A percentile compares a stretch with the other conserved stretches of the same genome.
Evolutionary conservation across 768 basidiomycete species (phyloP).

Genomic region (Boletus patriciae): DNA sequence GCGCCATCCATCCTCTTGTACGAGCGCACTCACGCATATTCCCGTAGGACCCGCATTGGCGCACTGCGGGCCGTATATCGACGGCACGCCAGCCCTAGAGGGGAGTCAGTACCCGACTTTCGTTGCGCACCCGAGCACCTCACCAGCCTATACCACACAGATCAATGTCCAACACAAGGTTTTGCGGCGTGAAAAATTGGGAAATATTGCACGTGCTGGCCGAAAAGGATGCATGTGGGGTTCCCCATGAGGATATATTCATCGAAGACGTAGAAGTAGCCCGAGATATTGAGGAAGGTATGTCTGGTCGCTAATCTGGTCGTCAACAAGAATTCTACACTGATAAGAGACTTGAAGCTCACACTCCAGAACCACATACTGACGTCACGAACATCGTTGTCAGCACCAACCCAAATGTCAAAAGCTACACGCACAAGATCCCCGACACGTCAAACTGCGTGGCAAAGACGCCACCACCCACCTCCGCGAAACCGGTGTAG

Average conservation of each 20-base stretch:
- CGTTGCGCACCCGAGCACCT: conserved; percentile 8
- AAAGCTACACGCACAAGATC: conserved; percentile 40
- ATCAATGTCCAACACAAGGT: conserved; percentile 54
- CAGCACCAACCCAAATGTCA: neutral
- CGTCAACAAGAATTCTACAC: conserved; percentile 13
- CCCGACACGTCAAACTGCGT: conserved; percentile 65
- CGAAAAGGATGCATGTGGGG: conserved; percentile 46
- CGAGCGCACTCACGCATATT: conserved; percentile 38
- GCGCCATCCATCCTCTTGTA: neutral
- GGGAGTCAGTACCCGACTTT: neutral
- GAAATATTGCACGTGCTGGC: conserved; percentile 44
- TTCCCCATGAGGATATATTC: conserved; percentile 44
- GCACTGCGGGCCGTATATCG: conserved; percentile 46
- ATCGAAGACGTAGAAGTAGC: conserved; percentile 36
- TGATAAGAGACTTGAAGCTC: conserved; percentile 18
- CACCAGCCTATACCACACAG: conserved; percentile 55
- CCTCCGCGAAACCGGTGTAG: conserved; percentile 17
- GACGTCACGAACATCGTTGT: neutral
- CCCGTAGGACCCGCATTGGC: conserved; percentile 38
- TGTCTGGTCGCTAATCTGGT: conserved; percentile 32
- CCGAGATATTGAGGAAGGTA: conserved; percentile 38
- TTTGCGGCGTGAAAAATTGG: conserved; percentile 47
- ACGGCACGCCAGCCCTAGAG: conserved; percentile 49
- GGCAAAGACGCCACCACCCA: conserved; percentile 67
- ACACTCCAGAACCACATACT: conserved; percentile 55